Conservation (phyloP, 805 yeast genomes). For the Candida vaughaniae region DNA sequence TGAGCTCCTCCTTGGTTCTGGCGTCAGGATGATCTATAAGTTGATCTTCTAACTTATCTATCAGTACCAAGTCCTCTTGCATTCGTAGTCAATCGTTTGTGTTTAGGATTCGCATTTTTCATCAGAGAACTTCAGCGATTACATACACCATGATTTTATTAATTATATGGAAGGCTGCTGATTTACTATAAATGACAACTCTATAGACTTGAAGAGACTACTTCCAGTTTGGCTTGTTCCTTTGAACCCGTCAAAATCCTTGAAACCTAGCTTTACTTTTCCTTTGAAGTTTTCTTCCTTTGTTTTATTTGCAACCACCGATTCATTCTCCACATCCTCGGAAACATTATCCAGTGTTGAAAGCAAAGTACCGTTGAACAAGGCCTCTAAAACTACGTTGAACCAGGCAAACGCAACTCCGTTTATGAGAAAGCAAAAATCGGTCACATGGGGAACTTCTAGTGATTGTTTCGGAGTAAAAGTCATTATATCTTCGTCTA, state of each 20-base stretch:
- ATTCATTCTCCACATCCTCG: no score
- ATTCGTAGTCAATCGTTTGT: no score
- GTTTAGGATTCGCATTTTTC: no score
- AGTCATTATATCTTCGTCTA: neutral
- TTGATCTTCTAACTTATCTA: constrained; percentile 48
- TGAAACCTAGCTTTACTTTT: no score
- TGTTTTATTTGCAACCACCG: neutral
- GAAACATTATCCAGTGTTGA: no score
- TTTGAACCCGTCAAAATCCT: constrained; percentile 63
- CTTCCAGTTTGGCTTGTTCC: constrained; percentile 59
- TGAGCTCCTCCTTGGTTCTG: constrained; percentile 26
- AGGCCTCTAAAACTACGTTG: constrained; percentile 15
- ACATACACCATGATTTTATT: no score
- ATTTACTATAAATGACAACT: no score
- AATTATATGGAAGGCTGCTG: no score
- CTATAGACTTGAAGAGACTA: constrained; percentile 50
- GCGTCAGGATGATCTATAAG: constrained; percentile 45
- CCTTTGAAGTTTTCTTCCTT: constrained; percentile 8
- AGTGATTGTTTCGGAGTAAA: neutral
- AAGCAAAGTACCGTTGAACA: no score
- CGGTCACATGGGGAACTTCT: constrained; percentile 8
- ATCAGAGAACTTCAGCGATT: no score
- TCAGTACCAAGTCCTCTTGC: constrained; percentile 32
- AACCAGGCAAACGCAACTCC: constrained; percentile 30
- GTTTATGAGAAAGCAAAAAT: constrained; percentile 17